Percentiles rank a stretch among this genome's conserved stretches.
Evolutionary conservation across 306 rosid genomes (phyloP).

Genomic region (Luffa acutangula): DNA sequence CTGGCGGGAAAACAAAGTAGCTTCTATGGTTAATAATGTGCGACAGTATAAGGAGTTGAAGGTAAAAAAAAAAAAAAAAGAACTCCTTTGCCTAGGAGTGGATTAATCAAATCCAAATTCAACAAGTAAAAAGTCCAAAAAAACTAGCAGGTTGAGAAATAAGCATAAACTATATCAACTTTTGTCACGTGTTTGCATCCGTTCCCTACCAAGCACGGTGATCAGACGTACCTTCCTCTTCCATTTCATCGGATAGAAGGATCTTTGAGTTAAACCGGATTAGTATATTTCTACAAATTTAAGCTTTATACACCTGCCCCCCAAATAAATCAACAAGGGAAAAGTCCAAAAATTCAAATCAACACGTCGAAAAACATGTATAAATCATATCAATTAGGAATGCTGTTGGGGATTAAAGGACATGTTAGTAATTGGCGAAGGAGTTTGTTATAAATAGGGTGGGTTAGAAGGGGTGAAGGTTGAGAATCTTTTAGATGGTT

Average conservation of each 20-base stretch:
- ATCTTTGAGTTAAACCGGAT: too few species aligned
- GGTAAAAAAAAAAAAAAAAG: too few species aligned
- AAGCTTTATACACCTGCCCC: too few species aligned
- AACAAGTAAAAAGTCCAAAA: neutral
- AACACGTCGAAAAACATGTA: neutral
- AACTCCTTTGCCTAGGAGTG: neutral
- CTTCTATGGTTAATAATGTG: neutral
- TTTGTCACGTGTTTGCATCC: neutral
- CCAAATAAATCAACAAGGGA: neutral
- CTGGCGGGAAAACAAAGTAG: constrained; percentile 30
- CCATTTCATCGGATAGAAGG: too few species aligned
- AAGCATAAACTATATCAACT: neutral
- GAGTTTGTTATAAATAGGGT: too few species aligned
- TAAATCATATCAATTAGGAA: neutral
- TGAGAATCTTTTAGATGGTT: too few species aligned
- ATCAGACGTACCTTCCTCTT: too few species aligned
- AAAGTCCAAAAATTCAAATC: neutral
- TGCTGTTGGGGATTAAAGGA: too few species aligned
- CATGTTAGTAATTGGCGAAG: too few species aligned
- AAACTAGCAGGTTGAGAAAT: neutral
- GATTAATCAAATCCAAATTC: neutral
- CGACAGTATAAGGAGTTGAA: neutral
- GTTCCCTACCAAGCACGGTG: too few species aligned
- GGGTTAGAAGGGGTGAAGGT: too few species aligned
- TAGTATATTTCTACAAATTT: too few species aligned